Base-by-base conservation (phyloP, 2,329 filamentous ascomycete species). In the Pseudogymnoascus sp. region DNA sequence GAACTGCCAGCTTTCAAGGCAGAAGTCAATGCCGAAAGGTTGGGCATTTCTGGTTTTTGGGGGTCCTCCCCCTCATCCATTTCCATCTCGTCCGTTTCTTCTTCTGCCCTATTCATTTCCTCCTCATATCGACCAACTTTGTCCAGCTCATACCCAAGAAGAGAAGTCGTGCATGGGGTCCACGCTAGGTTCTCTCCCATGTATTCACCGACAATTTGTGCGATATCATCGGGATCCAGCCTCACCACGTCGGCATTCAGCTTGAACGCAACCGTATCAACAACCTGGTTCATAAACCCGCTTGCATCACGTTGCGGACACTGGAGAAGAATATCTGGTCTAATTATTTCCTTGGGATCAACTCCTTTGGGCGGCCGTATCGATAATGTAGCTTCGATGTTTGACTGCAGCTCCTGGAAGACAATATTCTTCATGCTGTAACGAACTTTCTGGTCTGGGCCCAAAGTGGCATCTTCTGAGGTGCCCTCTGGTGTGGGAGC, bases 171-270 rank as follows among this genome's bases (percentile, higher is more conserved):
- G 1, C 81, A 79, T 5, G 70, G 67, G 6, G 73, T 78, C 63
- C 71, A 72, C 8, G 70, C 74, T n/a, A 74, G 62, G 62, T 79
- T 77, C 67, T 88, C 83, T 3, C 85, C 86, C 8, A 92, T 72
- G 66, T 91, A 90, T 41, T 82, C 78, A 2, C 85, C 86, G 0
- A 86, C 78, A 23, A 94, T 75, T 57, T 85, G 79, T 2, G 86
- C 86, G 59, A 95, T 74, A 67, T 88, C 85, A 63, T 85, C 81
- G 1, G 89, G 83, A 67, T 85, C 82, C 9, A 95, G 69, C 18
- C 82, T 79, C 30, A 94, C 74, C 2, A 92, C 68, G 64, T 92
- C 84, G 2, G 88, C 85, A 5, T 74, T 75, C 5, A 88, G 74
- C 33, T 83, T 78, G 10, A 75, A 74, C 0, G 88, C 87, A 41